phyloP scores from a whole-genome alignment of 192 early-diverging fungal species.

The Chytriomyces confervae region DNA sequence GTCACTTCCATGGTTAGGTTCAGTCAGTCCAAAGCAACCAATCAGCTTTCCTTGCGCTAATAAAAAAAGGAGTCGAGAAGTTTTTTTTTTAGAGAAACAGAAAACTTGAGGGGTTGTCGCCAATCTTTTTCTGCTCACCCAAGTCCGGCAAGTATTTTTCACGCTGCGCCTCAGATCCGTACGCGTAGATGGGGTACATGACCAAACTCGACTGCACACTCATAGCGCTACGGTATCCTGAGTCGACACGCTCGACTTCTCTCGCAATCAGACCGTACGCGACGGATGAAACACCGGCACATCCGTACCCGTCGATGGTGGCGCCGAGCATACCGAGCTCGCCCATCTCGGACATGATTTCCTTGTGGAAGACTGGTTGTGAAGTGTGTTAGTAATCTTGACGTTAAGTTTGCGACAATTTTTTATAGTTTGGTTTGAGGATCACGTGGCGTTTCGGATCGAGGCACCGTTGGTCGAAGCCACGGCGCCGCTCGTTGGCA shows the following conservation, averaged over 20 bases:
- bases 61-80: not conserved
- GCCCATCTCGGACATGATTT: constrained; percentile 95
- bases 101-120: not conserved
- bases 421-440: no score
- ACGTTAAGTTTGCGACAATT: no score
- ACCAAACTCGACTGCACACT: constrained; percentile 98
- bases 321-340: constrained; percentile 90
- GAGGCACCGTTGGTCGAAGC: no score
- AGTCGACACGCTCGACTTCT: constrained; percentile 94
- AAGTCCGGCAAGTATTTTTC: constrained; percentile 90
- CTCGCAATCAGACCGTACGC: constrained; percentile 96
- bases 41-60: constrained; percentile 84
- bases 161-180: constrained; percentile 86
- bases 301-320: constrained; percentile 96
- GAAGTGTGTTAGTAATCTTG: no score
- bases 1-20: constrained; percentile 97
- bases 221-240: constrained; percentile 98
- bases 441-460: no score
- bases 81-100: not conserved
- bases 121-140: constrained; percentile 47
- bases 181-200: constrained; percentile 97
- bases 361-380: constrained; percentile 78
- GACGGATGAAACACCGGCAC: constrained; percentile 96
- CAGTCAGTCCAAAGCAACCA: constrained; percentile 94
- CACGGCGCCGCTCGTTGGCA: no score